Percentiles rank a stretch among this genome's conserved stretches.
Conservation (phyloP, 768 basidiomycete genomes). For the Rhodocollybia butyracea region DNA sequence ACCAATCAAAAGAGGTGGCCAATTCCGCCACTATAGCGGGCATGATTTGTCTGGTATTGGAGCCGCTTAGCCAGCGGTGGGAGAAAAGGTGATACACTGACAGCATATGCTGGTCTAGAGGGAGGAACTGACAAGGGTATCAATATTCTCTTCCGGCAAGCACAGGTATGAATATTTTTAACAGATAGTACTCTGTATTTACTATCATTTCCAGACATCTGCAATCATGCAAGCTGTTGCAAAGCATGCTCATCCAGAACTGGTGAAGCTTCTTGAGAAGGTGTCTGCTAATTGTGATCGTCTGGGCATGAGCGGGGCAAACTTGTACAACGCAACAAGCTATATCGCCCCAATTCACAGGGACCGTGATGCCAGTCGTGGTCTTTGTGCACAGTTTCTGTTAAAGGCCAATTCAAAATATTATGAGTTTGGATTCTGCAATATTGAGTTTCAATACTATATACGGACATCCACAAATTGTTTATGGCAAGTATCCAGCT, state of each 20-base stretch:
- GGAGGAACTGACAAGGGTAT: background rate
- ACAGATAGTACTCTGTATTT: background rate
- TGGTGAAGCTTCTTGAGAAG: background rate
- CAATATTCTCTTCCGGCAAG: background rate
- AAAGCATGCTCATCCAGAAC: background rate
- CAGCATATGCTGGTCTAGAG: background rate
- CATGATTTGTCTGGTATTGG: background rate
- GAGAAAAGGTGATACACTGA: background rate
- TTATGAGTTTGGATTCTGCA: background rate
- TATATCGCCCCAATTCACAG: background rate
- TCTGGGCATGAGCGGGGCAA: background rate
- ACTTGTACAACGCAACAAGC: background rate
- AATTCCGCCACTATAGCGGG: background rate
- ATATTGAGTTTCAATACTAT: background rate
- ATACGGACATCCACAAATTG: background rate
- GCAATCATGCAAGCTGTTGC: background rate
- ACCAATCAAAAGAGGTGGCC: background rate
- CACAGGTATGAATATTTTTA: background rate
- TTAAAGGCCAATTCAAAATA: background rate
- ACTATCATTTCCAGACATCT: background rate
- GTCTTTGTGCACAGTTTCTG: background rate
- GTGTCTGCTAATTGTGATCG: background rate
- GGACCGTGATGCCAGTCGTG: background rate
- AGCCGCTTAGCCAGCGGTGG: background rate
- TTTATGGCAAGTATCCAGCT: background rate